Base-by-base conservation (phyloP, 768 basidiomycete genomes). In the Auricularia heimuer region DNA sequence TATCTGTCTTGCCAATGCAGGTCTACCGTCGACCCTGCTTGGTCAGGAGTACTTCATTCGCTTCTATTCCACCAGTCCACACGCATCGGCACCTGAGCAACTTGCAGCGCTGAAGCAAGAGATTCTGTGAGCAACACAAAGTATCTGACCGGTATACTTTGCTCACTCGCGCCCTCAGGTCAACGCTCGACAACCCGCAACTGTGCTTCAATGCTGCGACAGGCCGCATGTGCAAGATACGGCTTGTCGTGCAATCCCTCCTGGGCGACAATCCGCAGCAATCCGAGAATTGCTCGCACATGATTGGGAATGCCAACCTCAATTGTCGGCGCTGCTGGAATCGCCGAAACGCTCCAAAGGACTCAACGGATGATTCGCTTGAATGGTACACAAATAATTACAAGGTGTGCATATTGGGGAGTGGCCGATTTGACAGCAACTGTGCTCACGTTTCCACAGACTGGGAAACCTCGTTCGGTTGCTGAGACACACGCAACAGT, bases 221-320 rank as follows among this genome's bases (percentile, higher is more conserved):
- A 1, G 2, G 60, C 1, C 1, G 63, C 7, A 66, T 56, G 21
- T 69, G 66, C 44, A 62, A 63, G 14, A 33, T 65, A 4, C 37
- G 65, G 6, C 33, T 70, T 11, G 34, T 62, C 1, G 14, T 63
- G 1, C 67, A 65, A 18, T 35, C 39, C 24, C 61, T 68, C 2
- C 67, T 67, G 3, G 68, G 67, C n/a, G 70, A 70, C 39, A 70
- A 70, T 35, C 70, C 70, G 7, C 68, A 69, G 34, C 68, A 69
- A 58, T 67, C 70, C 2, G 70, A 70, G 42, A 24, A 24, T 24
- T 24, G 24, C 24, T 24, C 24, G 24, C 24, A 24, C 24, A 24
- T 24, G 24, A 24, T 24, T 24, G 24, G 24, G 24, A 24, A 24
- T 24, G 24, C 24, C 24, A 24, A 24, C 24, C 24, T 24, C 24